phyloP scores from a whole-genome alignment of 352 stramenopile species.

The Phytophthora agathidicida region DNA sequence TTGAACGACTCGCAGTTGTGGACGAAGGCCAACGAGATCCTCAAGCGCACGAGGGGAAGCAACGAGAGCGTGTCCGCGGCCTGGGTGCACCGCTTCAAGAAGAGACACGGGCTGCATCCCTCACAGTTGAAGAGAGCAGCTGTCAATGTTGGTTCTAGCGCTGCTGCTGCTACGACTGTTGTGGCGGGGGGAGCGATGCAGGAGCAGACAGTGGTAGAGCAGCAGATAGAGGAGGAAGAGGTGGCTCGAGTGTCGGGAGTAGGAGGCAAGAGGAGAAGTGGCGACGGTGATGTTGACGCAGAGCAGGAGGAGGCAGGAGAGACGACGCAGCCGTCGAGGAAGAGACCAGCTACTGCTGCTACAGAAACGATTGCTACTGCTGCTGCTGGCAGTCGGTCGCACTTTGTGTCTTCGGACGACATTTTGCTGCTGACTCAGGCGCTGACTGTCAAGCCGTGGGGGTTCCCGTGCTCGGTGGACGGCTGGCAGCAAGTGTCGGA shows the following conservation, averaged over 20 bases:
- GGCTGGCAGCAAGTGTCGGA: constrained; percentile 34
- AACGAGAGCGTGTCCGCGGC: constrained; percentile 30
- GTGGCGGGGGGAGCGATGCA: neutral
- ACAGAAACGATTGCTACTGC: neutral
- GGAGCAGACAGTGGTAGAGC: constrained; percentile 2
- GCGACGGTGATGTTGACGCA: no score
- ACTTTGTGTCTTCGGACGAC: constrained; percentile 40
- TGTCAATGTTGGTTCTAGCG: neutral
- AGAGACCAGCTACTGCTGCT: constrained; percentile 3
- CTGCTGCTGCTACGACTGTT: neutral
- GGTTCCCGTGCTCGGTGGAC: constrained; percentile 26
- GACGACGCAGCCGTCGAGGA: neutral
- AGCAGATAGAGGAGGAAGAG: neutral
- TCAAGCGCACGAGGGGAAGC: constrained; percentile 27
- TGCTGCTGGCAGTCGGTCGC: constrained; percentile 5
- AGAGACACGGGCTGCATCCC: constrained; percentile 37
- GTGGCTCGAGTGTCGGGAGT: neutral
- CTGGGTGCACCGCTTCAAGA: constrained; percentile 47
- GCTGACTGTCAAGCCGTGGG: constrained; percentile 32
- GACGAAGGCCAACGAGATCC: constrained; percentile 43
- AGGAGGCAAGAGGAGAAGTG: neutral
- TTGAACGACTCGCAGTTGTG: constrained; percentile 36
- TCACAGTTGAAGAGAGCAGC: constrained; percentile 20
- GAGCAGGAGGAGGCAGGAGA: neutral
- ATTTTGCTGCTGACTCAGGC: constrained; percentile 34